These are phyloP conservation scores for Aureobasidium melanogenum DNA, from an alignment of 2,329 filamentous ascomycete species.

Conservation along the genomic window DNA sequence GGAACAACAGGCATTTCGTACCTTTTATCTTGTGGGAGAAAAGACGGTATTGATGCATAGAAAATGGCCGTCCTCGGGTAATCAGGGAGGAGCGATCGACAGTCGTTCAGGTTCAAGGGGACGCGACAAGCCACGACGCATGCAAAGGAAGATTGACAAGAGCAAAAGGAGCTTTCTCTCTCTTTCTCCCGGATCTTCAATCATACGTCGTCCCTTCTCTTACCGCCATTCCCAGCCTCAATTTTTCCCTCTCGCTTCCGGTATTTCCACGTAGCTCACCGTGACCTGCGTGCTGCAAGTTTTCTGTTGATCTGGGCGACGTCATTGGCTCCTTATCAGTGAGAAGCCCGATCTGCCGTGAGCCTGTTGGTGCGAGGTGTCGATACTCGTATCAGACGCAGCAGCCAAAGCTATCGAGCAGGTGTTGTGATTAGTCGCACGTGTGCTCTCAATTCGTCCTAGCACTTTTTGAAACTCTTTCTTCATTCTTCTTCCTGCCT, in stretches of 20 bases:
- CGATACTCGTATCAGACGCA: neutral
- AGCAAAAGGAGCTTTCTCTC: neutral
- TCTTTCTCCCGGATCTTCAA: neutral
- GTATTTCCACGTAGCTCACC: neutral
- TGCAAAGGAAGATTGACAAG: constrained; percentile 1
- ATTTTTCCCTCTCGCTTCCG: neutral
- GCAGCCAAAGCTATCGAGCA: neutral
- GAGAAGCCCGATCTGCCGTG: neutral
- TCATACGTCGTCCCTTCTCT: neutral
- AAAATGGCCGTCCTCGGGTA: neutral
- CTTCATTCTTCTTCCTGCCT: constrained; percentile 1
- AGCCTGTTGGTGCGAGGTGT: neutral
- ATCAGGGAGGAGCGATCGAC: constrained; percentile 5
- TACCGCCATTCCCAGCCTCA: neutral
- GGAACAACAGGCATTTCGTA: accelerated
- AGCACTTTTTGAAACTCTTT: neutral
- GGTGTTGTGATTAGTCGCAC: constrained; percentile 2
- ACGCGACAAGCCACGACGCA: constrained; percentile 1
- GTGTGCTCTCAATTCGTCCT: neutral
- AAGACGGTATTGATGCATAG: neutral
- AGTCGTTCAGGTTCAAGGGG: constrained; percentile 4
- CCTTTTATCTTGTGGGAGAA: neutral
- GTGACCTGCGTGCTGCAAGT: neutral
- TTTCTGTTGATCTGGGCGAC: constrained; percentile 2
- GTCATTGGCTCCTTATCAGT: constrained; percentile 8